A percentile compares a stretch with the other conserved stretches of the same genome.
phyloP scores from a whole-genome alignment of 108 stramenopile genomes.

The Epipyxis sp. region DNA sequence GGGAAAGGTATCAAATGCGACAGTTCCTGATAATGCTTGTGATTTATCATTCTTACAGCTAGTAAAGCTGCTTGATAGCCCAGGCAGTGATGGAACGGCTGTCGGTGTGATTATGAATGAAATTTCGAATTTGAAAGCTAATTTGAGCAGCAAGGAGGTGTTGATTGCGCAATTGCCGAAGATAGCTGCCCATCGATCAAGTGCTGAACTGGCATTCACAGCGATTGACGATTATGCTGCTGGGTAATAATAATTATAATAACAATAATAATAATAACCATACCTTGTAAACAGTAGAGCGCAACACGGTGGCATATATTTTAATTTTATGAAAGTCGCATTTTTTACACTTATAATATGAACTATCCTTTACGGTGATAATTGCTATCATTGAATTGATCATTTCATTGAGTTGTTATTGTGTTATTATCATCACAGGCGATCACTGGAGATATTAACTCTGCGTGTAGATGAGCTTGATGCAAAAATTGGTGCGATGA shows the following conservation, averaged over 20 bases:
- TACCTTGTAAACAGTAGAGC: too few species aligned
- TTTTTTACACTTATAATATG: too few species aligned
- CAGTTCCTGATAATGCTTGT: neutral
- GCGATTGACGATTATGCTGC: constrained; percentile 24
- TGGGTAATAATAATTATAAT: neutral
- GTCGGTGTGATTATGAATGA: neutral
- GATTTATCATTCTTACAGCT: neutral
- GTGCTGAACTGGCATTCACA: neutral
- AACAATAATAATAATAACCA: too few species aligned
- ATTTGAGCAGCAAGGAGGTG: neutral
- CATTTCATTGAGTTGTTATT: neutral
- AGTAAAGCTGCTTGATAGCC: neutral
- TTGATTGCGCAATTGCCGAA: neutral
- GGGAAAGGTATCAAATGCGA: neutral
- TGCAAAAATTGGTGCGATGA: constrained; percentile 23
- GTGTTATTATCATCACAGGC: constrained; percentile 3
- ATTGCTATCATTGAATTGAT: too few species aligned
- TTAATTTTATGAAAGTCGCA: too few species aligned
- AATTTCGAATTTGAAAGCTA: neutral
- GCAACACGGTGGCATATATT: too few species aligned
- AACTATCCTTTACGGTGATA: too few species aligned
- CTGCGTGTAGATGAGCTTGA: constrained; percentile 19
- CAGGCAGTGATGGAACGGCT: neutral
- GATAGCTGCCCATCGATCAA: neutral
- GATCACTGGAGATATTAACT: neutral